Percentiles rank a stretch among this genome's conserved stretches.
Conservation (phyloP, 352 stramenopile species). For the Albugo candida region DNA sequence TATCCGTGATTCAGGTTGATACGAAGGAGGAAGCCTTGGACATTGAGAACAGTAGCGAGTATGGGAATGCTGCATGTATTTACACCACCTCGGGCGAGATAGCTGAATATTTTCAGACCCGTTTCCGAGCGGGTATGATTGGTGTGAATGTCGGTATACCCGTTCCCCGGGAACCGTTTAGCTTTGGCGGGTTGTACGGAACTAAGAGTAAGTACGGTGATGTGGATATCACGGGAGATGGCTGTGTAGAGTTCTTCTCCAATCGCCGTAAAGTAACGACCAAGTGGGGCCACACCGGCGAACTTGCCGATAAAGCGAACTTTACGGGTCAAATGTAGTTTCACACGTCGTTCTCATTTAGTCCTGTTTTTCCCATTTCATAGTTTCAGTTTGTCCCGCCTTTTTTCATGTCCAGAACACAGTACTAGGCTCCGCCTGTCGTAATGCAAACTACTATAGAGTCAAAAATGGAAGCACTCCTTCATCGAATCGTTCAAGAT, state of each 20-base stretch:
- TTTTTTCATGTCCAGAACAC: too few species aligned
- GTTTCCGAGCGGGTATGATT: conserved; percentile 87
- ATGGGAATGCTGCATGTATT: conserved; percentile 93
- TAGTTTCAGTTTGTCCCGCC: too few species aligned
- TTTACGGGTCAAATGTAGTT: too few species aligned
- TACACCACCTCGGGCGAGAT: conserved; percentile 89
- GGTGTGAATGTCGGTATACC: conserved; percentile 94
- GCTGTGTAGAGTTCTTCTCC: conserved; percentile 94
- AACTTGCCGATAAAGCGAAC: not conserved
- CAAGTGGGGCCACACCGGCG: conserved; percentile 79
- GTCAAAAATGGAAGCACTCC: conserved; percentile 48
- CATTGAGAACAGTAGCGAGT: conserved; percentile 93
- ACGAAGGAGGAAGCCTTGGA: conserved; percentile 87
- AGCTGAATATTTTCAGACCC: conserved; percentile 87
- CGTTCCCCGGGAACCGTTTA: conserved; percentile 89
- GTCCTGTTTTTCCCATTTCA: too few species aligned
- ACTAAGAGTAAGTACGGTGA: conserved; percentile 95
- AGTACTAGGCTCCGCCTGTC: too few species aligned
- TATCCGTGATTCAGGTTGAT: conserved; percentile 72
- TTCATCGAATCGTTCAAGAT: conserved; percentile 70
- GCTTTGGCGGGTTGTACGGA: conserved; percentile 93
- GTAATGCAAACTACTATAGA: not conserved
- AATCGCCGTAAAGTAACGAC: conserved; percentile 93
- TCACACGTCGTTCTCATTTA: too few species aligned
- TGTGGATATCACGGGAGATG: conserved; percentile 96